phyloP scores from a whole-genome alignment of 371 early-diverging fungal species.

The Nematocida homosporus region DNA sequence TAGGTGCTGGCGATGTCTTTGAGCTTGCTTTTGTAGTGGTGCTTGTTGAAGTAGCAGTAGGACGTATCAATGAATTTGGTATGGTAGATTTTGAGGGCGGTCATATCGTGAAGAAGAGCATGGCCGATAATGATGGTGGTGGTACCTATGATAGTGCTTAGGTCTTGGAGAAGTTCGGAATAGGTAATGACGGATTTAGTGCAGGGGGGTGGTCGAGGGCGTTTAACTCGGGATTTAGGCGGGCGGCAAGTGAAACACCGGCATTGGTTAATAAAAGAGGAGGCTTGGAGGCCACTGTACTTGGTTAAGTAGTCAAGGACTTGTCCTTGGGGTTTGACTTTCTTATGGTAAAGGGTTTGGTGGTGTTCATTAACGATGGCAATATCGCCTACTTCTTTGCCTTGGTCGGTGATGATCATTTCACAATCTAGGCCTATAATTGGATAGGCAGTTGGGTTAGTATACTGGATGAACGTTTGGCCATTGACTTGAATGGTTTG shows the following conservation, averaged over 20 bases:
- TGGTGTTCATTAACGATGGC: conserved; percentile 57
- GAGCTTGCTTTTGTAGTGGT: conserved; percentile 59
- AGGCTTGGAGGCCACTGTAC: conserved; percentile 61
- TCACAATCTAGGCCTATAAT: conserved; percentile 66
- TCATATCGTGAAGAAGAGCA: conserved; percentile 65
- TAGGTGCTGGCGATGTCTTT: conserved; percentile 54
- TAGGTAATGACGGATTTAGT: conserved; percentile 34
- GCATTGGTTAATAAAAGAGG: conserved; percentile 20
- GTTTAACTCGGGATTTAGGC: neutral
- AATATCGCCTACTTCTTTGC: conserved; percentile 62
- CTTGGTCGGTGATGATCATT: conserved; percentile 62
- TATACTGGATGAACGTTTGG: conserved; percentile 1
- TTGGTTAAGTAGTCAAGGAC: conserved; percentile 64
- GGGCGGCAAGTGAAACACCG: conserved; percentile 1
- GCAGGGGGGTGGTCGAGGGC: neutral
- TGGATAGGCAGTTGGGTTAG: conserved; percentile 14
- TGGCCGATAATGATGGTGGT: conserved; percentile 67
- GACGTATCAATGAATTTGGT: conserved; percentile 66
- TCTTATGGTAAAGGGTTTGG: conserved; percentile 62
- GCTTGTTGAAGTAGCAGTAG: conserved; percentile 53
- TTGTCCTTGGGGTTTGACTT: conserved; percentile 51
- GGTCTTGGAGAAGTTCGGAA: conserved; percentile 32
- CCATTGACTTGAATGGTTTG: conserved; percentile 11
- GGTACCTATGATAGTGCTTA: conserved; percentile 59
- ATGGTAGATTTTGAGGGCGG: conserved; percentile 60